Base-by-base conservation (phyloP, 768 basidiomycete genomes). In the Mycena albidolilacea region DNA sequence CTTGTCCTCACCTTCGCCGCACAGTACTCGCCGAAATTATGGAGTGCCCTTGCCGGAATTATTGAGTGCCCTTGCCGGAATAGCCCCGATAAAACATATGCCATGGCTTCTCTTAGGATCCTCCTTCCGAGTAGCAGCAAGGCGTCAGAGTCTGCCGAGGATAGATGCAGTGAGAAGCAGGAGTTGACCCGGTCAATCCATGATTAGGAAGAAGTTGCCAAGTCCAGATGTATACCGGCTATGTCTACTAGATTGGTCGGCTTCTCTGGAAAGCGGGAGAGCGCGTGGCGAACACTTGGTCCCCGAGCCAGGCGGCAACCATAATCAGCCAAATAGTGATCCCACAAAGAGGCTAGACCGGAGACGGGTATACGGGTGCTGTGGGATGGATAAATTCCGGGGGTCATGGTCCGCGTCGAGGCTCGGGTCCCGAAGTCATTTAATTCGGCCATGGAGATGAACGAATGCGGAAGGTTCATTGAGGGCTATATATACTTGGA, bases 191-290 rank as follows among this genome's bases (percentile, higher is more conserved):
- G 55, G 55, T 35, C 55, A 57, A 58, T 15, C 8, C 30, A 57
- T 19, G 12, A 58, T 19, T 58, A 37, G 37, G 17, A 23, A 38
- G 55, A 57, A 57, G 55, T 30, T 48, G 15, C 14, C 30, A 59
- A 59, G 58, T 59, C 37, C 37, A 7, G 35, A 21, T 30, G 30
- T 30, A 62, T 37, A 48, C 44, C 30, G 19, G 19, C 37, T 37
- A 37, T 10, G 17, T n/a, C 57, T 39, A 12, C 58, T 8, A 12
- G 37, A 48, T 37, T 6, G 21, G n/a, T 17, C 46, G 61, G 61
- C 9, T 23, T 35, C 37, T 48, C 9, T 12, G 48, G 10, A 57
- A 23, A 43, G 65, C 65, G 65, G 65, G 65, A 66, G 23, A 66
- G 54, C 64, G 39, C 54, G 23, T 66, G 64, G 65, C 54, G 41